Evolutionary conservation across 352 stramenopile species (phyloP), one percentile per base, ranked within the genome.

Genomic region (Pythium vanterpoolii): DNA sequence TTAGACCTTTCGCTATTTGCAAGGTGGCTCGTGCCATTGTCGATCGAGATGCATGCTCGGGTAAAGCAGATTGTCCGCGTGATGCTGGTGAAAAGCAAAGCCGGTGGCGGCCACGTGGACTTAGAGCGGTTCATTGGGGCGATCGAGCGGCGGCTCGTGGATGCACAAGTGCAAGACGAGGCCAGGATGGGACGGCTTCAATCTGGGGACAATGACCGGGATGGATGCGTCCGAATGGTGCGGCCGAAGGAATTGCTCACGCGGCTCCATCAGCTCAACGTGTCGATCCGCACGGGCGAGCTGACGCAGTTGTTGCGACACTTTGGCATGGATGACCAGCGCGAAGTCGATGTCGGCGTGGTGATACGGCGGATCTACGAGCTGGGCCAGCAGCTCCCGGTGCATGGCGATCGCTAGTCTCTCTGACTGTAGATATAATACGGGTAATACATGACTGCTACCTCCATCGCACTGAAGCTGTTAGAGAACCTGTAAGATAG

Each of bases 301-400:
- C 38, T 77, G 23, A 33, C 62, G 36, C 51, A 65, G 10, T 58
- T 87, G 0, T 45, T 81, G n/a, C 71, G 74, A 6, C 74, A 87
- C 27, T 77, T 85, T 30, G 74, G 77, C 8, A 79, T 87, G 73
- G 74, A 79, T 11, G 69, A 67, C 11, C 24, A 64, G 21, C 56
- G 63, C 5, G 69, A 76, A n/a, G 56, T 87, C 21, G 73, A 87
- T 49, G 73, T 71, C 40, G 53, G 42, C 27, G 48, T 74, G 26
- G 79, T 87, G 24, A 36, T 87, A 8, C 60, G 74, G 40, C 74
- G 67, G 0, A 47, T 84, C 24, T 80, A 76, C 36, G 77, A 87
- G 27, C 50, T 66, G 24, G 36, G 28, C 3, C 42, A 50, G 47
- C 53, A 42, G 46, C 26, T 56, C 13, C 50, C 58, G 5, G 26